These are phyloP conservation scores for Strombidium stylifer DNA, from an alignment of 73 alveolate species.

Conservation along the genomic window DNA sequence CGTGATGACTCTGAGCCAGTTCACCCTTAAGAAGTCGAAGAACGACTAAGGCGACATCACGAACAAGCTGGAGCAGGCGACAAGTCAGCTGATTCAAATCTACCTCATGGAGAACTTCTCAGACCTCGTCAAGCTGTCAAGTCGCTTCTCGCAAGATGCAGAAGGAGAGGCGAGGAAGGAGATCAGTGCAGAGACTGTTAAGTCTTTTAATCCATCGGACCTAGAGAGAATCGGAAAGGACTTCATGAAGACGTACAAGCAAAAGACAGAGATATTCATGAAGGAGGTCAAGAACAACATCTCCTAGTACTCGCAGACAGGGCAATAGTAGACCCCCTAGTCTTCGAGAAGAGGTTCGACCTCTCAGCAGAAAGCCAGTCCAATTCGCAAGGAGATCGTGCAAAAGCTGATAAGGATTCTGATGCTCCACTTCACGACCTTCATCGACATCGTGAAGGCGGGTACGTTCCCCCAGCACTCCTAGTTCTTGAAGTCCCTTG, in stretches of 20 bases:
- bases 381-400: conserved; percentile 15
- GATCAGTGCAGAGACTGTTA: conserved; percentile 10
- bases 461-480: too few species aligned
- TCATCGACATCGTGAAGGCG: conserved; percentile 35
- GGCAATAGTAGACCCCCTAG: too few species aligned
- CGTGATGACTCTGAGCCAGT: conserved; percentile 1
- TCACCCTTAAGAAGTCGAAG: conserved; percentile 7
- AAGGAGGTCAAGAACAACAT: conserved; percentile 37
- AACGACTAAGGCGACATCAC: conserved; percentile 28
- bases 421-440: conserved; percentile 44
- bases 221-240: conserved; percentile 40
- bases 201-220: conserved; percentile 6
- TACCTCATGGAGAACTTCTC: conserved; percentile 18
- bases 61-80: conserved; percentile 1
- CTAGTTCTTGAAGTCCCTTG: too few species aligned
- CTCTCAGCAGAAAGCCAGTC: too few species aligned
- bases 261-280: conserved; percentile 19
- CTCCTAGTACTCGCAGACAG: conserved; percentile 7
- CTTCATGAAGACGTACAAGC: conserved; percentile 20
- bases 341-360: too few species aligned
- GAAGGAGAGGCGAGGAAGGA: neutral
- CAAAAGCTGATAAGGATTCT: conserved; percentile 28
- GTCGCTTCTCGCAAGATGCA: conserved; percentile 6
- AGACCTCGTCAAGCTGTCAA: conserved; percentile 18
- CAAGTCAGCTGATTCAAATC: neutral